A percentile compares a stretch with the other conserved stretches of the same genome.
Evolutionary conservation across 495 filamentous ascomycete species (phyloP).

Genomic region (Penicillium ochrochloron): DNA sequence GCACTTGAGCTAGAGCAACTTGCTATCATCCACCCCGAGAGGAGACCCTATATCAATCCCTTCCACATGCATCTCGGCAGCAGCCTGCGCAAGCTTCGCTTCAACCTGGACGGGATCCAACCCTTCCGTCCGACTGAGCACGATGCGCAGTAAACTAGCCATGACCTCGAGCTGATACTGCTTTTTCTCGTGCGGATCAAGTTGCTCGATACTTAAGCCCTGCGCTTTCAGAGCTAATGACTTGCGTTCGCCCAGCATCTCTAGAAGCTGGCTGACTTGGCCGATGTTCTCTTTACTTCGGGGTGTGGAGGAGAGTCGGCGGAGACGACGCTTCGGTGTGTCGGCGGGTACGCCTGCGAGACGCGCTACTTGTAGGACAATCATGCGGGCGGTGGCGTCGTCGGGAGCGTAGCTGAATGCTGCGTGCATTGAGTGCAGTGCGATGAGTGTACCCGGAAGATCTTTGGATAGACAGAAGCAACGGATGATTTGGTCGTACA

Average conservation of each 20-base stretch:
- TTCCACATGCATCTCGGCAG: constrained; percentile 59
- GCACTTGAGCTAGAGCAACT: constrained; percentile 27
- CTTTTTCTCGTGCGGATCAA: constrained; percentile 45
- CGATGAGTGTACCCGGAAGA: constrained; percentile 63
- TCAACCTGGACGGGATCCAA: constrained; percentile 42
- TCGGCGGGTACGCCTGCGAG: constrained; percentile 46
- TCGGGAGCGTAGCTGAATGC: constrained; percentile 59
- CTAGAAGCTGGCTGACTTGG: constrained; percentile 43
- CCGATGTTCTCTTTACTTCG: constrained; percentile 51
- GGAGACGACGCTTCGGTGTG: constrained; percentile 48
- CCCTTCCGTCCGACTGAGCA: constrained; percentile 51
- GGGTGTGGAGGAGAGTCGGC: constrained; percentile 47
- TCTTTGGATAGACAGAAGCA: constrained; percentile 59
- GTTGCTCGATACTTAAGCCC: constrained; percentile 41
- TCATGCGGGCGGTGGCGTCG: constrained; percentile 52
- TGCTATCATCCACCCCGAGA: constrained; percentile 36
- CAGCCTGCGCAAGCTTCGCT: constrained; percentile 48
- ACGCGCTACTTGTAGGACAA: constrained; percentile 56
- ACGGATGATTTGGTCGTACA: constrained; percentile 61
- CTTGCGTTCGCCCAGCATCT: constrained; percentile 45
- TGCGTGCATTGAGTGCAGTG: constrained; percentile 58
- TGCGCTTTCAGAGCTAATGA: constrained; percentile 38
- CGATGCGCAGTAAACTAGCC: constrained; percentile 52
- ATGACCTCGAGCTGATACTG: constrained; percentile 58
- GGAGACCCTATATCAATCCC: constrained; percentile 40